phyloP scores from a whole-genome alignment of 352 stramenopile genomes.

The Globisporangium cylindrosporum region DNA sequence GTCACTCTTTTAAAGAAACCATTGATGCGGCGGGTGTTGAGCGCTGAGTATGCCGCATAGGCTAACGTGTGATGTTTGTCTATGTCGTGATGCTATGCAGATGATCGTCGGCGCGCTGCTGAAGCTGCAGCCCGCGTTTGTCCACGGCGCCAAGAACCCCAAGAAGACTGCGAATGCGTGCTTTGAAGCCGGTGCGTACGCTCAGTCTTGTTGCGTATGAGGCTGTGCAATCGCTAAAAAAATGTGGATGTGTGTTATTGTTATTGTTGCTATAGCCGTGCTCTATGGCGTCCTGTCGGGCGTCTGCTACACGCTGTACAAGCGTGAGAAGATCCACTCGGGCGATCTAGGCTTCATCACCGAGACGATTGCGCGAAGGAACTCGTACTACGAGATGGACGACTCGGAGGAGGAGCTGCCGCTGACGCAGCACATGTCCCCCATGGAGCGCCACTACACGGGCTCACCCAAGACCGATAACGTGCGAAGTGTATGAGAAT shows the following conservation, averaged over 20 bases:
- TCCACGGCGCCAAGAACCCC: slow-evolving; percentile 69
- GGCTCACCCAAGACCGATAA: slow-evolving; percentile 9
- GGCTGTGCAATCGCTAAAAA: background rate
- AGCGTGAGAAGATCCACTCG: slow-evolving; percentile 44
- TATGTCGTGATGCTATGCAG: slow-evolving; percentile 27
- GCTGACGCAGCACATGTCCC: slow-evolving; percentile 66
- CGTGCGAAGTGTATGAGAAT: slow-evolving; percentile 12
- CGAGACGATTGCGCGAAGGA: slow-evolving; percentile 44
- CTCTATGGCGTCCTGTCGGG: slow-evolving; percentile 51
- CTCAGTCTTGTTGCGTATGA: background rate
- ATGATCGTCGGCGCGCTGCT: slow-evolving; percentile 65
- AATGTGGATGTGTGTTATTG: background rate
- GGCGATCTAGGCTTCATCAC: slow-evolving; percentile 39
- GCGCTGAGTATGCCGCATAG: background rate
- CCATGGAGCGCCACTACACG: slow-evolving; percentile 29
- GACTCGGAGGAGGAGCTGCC: slow-evolving; percentile 74
- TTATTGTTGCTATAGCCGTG: slow-evolving; percentile 25
- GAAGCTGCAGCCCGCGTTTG: slow-evolving; percentile 72
- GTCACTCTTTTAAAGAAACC: background rate
- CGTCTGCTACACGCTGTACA: slow-evolving; percentile 57
- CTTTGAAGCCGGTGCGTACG: slow-evolving; percentile 69
- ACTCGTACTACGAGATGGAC: slow-evolving; percentile 57
- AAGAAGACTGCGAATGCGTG: slow-evolving; percentile 68
- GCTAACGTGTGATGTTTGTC: background rate
- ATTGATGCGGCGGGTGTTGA: background rate